Evolutionary conservation across 352 stramenopile species (phyloP).

Genomic region (Pythium coloratum): DNA sequence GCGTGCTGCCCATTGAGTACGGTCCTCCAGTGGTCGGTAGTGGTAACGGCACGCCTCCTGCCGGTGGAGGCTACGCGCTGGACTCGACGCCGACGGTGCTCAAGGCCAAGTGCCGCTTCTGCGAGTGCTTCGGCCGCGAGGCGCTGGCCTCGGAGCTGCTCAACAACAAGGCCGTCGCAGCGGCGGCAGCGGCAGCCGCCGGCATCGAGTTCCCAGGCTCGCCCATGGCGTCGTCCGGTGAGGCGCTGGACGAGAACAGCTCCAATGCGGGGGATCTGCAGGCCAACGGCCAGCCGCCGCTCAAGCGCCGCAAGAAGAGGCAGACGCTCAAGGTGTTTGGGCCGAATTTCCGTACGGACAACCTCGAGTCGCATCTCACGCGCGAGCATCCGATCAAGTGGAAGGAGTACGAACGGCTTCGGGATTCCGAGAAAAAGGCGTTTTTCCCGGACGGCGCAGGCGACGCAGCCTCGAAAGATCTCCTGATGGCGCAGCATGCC

Average conservation of each 20-base stretch:
- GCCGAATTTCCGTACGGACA: conserved; percentile 59
- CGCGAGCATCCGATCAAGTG: conserved; percentile 48
- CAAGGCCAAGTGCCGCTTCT: conserved; percentile 63
- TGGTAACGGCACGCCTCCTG: background rate
- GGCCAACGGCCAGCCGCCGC: conserved; percentile 13
- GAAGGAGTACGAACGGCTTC: conserved; percentile 52
- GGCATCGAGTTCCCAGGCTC: conserved; percentile 29
- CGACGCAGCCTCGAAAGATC: conserved; percentile 30
- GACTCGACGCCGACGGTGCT: conserved; percentile 34
- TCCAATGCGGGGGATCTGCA: conserved; percentile 22
- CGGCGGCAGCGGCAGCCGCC: conserved; percentile 15
- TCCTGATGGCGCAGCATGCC: conserved; percentile 25
- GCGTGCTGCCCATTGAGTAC: conserved; percentile 50
- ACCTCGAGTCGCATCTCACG: conserved; percentile 53
- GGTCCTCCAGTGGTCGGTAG: conserved; percentile 16
- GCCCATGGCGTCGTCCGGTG: conserved; percentile 14
- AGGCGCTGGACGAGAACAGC: conserved; percentile 23
- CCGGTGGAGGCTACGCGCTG: background rate
- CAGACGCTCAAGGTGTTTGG: conserved; percentile 63
- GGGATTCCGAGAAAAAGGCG: conserved; percentile 42
- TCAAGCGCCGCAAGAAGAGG: conserved; percentile 55
- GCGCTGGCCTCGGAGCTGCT: conserved; percentile 16
- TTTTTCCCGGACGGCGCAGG: conserved; percentile 40
- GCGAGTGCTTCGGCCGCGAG: conserved; percentile 54
- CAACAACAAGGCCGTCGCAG: conserved; percentile 21